phyloP scores from a whole-genome alignment of 2,329 filamentous ascomycete species.

The Aspergillus niger region DNA sequence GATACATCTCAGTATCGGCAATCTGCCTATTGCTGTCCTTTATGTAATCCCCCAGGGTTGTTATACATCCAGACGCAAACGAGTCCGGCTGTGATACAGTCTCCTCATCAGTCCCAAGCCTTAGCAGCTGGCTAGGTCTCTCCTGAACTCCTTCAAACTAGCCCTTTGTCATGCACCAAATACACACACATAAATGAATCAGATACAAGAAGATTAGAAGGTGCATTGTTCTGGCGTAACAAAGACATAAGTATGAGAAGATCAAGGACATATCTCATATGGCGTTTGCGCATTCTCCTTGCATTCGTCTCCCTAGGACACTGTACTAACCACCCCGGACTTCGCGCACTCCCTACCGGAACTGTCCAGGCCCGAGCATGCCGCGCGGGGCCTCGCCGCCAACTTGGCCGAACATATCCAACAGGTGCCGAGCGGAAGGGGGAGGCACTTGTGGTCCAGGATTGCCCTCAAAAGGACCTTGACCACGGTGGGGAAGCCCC shows the following conservation, averaged over 20 bases:
- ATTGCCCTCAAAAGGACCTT: conserved; percentile 39
- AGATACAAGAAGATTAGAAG: conserved; percentile 3
- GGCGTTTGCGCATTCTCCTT: not conserved
- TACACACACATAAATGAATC: not conserved
- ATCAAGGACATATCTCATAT: not conserved
- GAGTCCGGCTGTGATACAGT: not conserved
- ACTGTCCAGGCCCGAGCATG: conserved; percentile 41
- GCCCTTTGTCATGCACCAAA: conserved; percentile 5
- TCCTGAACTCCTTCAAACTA: not conserved
- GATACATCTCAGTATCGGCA: not conserved
- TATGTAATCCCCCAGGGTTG: not conserved
- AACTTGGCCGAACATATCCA: conserved; percentile 48
- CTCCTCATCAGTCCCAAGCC: not conserved
- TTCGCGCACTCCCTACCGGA: conserved; percentile 28
- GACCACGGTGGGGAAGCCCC: conserved; percentile 37
- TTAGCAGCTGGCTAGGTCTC: not conserved
- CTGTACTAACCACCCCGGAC: not conserved
- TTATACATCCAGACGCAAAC: not conserved
- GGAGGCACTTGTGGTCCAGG: conserved; percentile 41
- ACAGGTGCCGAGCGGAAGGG: conserved; percentile 42
- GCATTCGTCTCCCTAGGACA: not conserved
- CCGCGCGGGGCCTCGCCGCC: conserved; percentile 39
- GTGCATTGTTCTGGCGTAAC: conserved; percentile 1
- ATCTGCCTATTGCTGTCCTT: conserved; percentile 1
- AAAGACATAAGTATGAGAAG: not conserved